phyloP scores from a whole-genome alignment of 257 asterid species.

The Scutellaria barbata region DNA sequence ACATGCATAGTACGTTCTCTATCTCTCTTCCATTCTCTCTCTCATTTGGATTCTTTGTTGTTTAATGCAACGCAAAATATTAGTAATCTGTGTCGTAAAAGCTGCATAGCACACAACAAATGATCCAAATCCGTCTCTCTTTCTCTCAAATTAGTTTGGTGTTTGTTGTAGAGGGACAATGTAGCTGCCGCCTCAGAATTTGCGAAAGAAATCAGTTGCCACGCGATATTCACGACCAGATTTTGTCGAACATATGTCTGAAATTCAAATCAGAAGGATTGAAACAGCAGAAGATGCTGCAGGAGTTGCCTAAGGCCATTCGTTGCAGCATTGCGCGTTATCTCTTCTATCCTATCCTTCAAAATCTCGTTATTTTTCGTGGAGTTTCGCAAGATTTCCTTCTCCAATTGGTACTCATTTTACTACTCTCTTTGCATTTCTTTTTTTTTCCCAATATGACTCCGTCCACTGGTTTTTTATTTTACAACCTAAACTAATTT shows the following conservation, averaged over 20 bases:
- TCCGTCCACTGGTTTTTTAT: no score
- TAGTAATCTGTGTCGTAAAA: no score
- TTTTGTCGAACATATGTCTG: slow-evolving; percentile 72
- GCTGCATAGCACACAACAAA: no score
- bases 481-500: no score
- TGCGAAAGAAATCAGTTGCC: slow-evolving; percentile 73
- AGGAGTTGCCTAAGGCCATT: slow-evolving; percentile 69
- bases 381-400: slow-evolving; percentile 69
- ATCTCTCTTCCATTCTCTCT: no score
- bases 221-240: slow-evolving; percentile 56
- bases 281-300: slow-evolving; percentile 65
- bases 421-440: not conserved
- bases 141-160: not conserved
- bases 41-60: not conserved
- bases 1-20: no score
- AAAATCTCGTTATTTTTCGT: slow-evolving; percentile 50
- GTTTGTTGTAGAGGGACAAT: slow-evolving; percentile 62
- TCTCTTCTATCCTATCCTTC: slow-evolving; percentile 59
- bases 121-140: not conserved
- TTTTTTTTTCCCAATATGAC: no score
- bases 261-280: slow-evolving; percentile 76
- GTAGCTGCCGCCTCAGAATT: slow-evolving; percentile 70
- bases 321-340: slow-evolving; percentile 66
- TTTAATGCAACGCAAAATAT: no score
- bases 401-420: slow-evolving; percentile 63